Evolutionary conservation across 129 eudicot genomes (phyloP), one percentile per base, ranked within the genome.

Genomic region (Flaveria ramosissima): DNA sequence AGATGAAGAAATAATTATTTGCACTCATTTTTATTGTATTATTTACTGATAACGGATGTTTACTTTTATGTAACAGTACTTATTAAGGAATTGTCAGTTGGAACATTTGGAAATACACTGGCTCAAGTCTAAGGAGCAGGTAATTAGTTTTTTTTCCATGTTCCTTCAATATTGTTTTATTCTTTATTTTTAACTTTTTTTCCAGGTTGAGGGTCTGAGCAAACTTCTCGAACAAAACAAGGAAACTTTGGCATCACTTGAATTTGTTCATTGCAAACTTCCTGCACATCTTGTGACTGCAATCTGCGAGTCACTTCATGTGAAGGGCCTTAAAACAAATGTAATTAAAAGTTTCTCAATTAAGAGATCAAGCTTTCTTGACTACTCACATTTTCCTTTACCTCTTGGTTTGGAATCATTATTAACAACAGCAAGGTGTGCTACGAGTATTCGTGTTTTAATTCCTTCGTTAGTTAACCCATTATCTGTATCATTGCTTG

Each of bases 181-280:
- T 62, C 43, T 62, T 62, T 42, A 15, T 62, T 62, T 30, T 26
- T 62, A 62, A n/a, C 42, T 32, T 3, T 5, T 43, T 15, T 61
- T 63, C 50, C 82, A 93, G 98, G 95, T 94, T 72, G 90, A 84
- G 30, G 98, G 96, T 78, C 84, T 94, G 52, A 85, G 98, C 78
- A 87, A 83, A 87, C 89, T 93, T 68, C 80, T 93, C 65, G 72
- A 63, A 32, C 93, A 91, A 78, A 89, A 83, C 48, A 61, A 68
- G 39, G 85, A 76, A 70, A 80, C 98, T 57, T 30, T 93, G 73
- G 71, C 74, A 47, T 76, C 92, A 16, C 46, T 93, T 78, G 81
- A 85, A 48, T 85, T 93, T 63, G 61, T 84, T 39, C 85, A 86
- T 77, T 94, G 96, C 90, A 87, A 94, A 80, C 87, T 94, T 75